These are phyloP conservation scores for Gentiana straminea DNA, from an alignment of 257 asterid species.

Conservation along the genomic window DNA sequence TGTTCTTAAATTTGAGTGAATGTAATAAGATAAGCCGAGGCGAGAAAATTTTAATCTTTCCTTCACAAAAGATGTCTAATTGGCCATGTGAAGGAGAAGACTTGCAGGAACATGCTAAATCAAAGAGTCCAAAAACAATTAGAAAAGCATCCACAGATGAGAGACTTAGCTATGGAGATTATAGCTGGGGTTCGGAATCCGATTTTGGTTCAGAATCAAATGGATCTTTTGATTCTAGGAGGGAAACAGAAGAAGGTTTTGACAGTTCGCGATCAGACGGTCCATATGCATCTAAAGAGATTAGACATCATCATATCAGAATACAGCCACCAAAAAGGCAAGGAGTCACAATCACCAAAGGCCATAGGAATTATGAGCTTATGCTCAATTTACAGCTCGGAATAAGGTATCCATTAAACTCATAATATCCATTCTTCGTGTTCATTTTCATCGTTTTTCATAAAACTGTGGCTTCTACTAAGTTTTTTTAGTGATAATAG, in stretches of 20 bases:
- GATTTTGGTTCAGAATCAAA: conserved; percentile 38
- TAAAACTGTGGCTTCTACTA: no score
- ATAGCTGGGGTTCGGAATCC: conserved; percentile 37
- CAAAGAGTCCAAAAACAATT: conserved; percentile 18
- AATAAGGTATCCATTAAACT: conserved; percentile 44
- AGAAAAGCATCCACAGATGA: conserved; percentile 32
- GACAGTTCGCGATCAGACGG: conserved; percentile 20
- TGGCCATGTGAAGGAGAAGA: conserved; percentile 56
- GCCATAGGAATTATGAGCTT: conserved; percentile 78
- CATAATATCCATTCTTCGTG: background rate
- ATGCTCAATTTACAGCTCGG: conserved; percentile 97
- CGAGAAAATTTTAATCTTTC: conserved; percentile 50
- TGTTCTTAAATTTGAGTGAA: conserved; percentile 35
- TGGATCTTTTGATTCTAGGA: conserved; percentile 21
- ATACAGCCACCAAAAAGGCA: conserved; percentile 49
- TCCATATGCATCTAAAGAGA: conserved; percentile 23
- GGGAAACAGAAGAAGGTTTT: conserved; percentile 26
- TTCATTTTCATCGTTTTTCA: background rate
- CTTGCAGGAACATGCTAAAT: conserved; percentile 20
- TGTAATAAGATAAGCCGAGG: conserved; percentile 29
- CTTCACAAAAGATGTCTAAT: conserved; percentile 46
- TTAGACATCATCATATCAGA: conserved; percentile 24
- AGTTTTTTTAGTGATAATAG: no score
- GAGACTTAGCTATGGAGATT: conserved; percentile 26
- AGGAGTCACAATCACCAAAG: conserved; percentile 64